Evolutionary conservation across 2,329 filamentous ascomycete species (phyloP).

Genomic region (Calonectria pseudoturangicola): DNA sequence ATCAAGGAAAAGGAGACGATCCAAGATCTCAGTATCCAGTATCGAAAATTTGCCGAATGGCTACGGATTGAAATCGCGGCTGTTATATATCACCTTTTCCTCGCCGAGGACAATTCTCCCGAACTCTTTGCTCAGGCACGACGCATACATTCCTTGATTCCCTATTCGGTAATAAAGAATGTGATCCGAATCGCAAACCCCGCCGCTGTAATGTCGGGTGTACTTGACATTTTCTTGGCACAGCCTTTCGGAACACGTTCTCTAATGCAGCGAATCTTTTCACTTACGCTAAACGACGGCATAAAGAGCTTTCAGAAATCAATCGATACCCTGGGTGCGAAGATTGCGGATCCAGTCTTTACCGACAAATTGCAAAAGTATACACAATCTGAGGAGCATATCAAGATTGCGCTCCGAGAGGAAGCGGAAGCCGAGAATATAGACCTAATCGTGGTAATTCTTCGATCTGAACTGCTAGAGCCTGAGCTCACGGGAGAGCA

Average conservation of each 20-base stretch:
- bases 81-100: slow-evolving; percentile 96
- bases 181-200: slow-evolving; percentile 97
- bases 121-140: slow-evolving; percentile 96
- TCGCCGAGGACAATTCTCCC: slow-evolving; percentile 98
- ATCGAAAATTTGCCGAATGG: slow-evolving; percentile 99
- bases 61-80: slow-evolving; percentile 96
- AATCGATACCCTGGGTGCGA: slow-evolving; percentile 84
- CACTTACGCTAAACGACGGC: slow-evolving; percentile 91
- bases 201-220: slow-evolving; percentile 95
- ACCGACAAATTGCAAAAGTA: slow-evolving; percentile 89
- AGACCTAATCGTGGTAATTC: slow-evolving; percentile 89
- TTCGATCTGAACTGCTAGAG: slow-evolving; percentile 85
- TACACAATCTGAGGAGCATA: slow-evolving; percentile 82
- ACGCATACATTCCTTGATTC: slow-evolving; percentile 94
- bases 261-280: slow-evolving; percentile 95
- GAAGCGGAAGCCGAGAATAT: slow-evolving; percentile 85
- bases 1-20: slow-evolving; percentile 94
- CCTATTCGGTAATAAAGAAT: slow-evolving; percentile 95
- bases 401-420: slow-evolving; percentile 83
- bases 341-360: slow-evolving; percentile 88
- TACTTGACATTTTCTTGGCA: slow-evolving; percentile 95
- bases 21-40: slow-evolving; percentile 91
- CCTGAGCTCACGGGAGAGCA: slow-evolving; percentile 84
- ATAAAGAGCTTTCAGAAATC: slow-evolving; percentile 90
- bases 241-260: slow-evolving; percentile 95